phyloP scores from a whole-genome alignment of 1,139 yeast genomes.

The Scheffersomyces stambukii region DNA sequence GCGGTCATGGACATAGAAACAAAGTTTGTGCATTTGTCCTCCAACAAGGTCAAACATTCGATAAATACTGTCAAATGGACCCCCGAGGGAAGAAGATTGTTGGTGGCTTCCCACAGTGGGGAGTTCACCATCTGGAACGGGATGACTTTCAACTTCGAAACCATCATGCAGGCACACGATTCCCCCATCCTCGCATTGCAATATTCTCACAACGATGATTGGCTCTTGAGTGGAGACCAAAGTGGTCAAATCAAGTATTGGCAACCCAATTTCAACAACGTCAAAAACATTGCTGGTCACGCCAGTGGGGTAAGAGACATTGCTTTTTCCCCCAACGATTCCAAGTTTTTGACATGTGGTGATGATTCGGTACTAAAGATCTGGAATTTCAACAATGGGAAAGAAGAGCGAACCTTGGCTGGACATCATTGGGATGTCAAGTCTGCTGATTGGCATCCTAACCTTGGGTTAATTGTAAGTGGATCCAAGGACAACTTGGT shows the following conservation, averaged over 20 bases:
- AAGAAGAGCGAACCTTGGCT: constrained; percentile 71
- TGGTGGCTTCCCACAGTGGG: constrained; percentile 90
- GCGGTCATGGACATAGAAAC: constrained; percentile 61
- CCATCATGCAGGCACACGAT: constrained; percentile 98
- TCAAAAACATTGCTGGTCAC: constrained; percentile 80
- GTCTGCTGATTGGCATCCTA: constrained; percentile 95
- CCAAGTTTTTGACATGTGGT: constrained; percentile 85
- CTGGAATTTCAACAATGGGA: constrained; percentile 91
- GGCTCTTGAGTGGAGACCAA: constrained; percentile 92
- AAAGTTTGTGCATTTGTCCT: constrained; percentile 85
- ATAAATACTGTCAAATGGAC: constrained; percentile 93
- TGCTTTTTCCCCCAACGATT: constrained; percentile 85
- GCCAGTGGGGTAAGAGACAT: constrained; percentile 79
- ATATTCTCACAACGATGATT: constrained; percentile 88
- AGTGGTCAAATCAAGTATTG: constrained; percentile 89
- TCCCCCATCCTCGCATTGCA: constrained; percentile 74
- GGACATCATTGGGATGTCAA: constrained; percentile 99
- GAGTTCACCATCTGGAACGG: constrained; percentile 98
- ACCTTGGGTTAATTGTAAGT: constrained; percentile 74
- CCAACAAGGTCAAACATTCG: constrained; percentile 89
- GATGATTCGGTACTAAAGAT: constrained; percentile 88
- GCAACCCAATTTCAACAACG: constrained; percentile 98
- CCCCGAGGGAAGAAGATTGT: constrained; percentile 87
- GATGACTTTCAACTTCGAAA: constrained; percentile 89
- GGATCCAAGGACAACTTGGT: constrained; percentile 93